These are phyloP conservation scores for Collybia nuda DNA, from an alignment of 768 basidiomycete genomes.

Conservation along the genomic window DNA sequence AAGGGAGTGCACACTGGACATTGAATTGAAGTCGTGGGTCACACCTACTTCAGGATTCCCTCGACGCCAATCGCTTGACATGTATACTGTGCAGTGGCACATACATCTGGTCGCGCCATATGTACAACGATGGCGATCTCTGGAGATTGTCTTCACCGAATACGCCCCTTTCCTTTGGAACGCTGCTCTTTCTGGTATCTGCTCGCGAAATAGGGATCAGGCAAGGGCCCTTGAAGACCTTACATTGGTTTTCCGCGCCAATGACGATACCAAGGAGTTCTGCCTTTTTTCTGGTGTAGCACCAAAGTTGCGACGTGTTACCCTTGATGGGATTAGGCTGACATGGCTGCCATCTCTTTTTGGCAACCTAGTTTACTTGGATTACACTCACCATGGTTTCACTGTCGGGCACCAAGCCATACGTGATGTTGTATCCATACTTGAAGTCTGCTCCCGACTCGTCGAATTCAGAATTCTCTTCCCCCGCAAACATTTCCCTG, in stretches of 20 bases:
- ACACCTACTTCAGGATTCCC: conserved; percentile 20
- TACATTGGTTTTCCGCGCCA: conserved; percentile 56
- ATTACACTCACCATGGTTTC: conserved; percentile 75
- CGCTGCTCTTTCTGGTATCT: conserved; percentile 57
- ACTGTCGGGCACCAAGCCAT: conserved; percentile 55
- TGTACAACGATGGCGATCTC: conserved; percentile 59
- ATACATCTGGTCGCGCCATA: conserved; percentile 57
- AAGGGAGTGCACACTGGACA: conserved; percentile 59
- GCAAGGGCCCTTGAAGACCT: conserved; percentile 53
- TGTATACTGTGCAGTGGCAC: conserved; percentile 54
- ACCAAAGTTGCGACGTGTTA: conserved; percentile 53
- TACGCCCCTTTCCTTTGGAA: conserved; percentile 71
- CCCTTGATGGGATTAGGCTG: conserved; percentile 64
- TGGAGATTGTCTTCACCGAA: conserved; percentile 53
- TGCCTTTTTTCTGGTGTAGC: conserved; percentile 61
- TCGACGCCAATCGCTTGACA: conserved; percentile 35
- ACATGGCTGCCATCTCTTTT: conserved; percentile 65
- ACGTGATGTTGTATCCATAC: conserved; percentile 56
- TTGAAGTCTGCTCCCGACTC: conserved; percentile 52
- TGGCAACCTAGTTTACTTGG: conserved; percentile 57
- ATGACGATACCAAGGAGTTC: conserved; percentile 72
- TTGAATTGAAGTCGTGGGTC: conserved; percentile 43
- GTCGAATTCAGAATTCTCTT: conserved; percentile 58
- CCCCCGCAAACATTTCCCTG: conserved; percentile 32
- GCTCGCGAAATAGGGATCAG: conserved; percentile 32